Percentiles rank a stretch among this genome's conserved stretches.
Evolutionary conservation across 2,329 filamentous ascomycete genomes (phyloP).

Genomic region (Volutella citrinella): DNA sequence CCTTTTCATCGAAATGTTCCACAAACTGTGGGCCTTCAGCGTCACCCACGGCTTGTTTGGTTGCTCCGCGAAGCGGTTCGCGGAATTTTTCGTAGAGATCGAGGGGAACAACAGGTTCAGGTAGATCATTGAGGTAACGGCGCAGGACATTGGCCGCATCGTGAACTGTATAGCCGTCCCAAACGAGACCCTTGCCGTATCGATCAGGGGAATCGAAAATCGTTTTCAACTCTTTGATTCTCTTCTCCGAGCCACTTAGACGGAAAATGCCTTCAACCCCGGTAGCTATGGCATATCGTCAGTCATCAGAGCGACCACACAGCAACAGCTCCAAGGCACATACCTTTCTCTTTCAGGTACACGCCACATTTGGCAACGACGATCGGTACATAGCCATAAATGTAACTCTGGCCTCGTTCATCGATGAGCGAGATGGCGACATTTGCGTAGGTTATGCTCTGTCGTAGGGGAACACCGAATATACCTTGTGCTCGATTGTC

Average conservation of each 20-base stretch:
- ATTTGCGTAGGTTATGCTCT: conserved; percentile 96
- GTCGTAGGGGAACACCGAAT: conserved; percentile 88
- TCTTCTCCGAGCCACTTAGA: conserved; percentile 91
- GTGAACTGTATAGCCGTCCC: conserved; percentile 97
- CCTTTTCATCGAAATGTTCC: conserved; percentile 59
- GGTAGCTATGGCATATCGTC: conserved; percentile 61
- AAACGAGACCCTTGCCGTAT: conserved; percentile 94
- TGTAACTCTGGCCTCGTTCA: conserved; percentile 89
- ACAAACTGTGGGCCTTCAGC: conserved; percentile 67
- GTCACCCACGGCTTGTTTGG: conserved; percentile 69
- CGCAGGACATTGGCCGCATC: conserved; percentile 96
- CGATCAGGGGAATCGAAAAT: conserved; percentile 92
- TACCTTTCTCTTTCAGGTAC: conserved; percentile 96
- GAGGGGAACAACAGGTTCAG: conserved; percentile 92
- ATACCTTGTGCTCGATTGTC: conserved; percentile 66
- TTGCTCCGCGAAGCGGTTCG: conserved; percentile 71
- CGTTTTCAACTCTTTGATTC: conserved; percentile 92
- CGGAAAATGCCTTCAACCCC: conserved; percentile 96
- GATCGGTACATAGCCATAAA: conserved; percentile 97
- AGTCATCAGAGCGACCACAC: conserved; percentile 11
- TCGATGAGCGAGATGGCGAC: conserved; percentile 96
- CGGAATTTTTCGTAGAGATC: conserved; percentile 92
- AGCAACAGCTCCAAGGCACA: conserved; percentile 24
- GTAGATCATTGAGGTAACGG: conserved; percentile 92
- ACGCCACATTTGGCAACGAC: conserved; percentile 98